Conservation (phyloP, 306 rosid genomes). For the Fragaria nilgerrensis region DNA sequence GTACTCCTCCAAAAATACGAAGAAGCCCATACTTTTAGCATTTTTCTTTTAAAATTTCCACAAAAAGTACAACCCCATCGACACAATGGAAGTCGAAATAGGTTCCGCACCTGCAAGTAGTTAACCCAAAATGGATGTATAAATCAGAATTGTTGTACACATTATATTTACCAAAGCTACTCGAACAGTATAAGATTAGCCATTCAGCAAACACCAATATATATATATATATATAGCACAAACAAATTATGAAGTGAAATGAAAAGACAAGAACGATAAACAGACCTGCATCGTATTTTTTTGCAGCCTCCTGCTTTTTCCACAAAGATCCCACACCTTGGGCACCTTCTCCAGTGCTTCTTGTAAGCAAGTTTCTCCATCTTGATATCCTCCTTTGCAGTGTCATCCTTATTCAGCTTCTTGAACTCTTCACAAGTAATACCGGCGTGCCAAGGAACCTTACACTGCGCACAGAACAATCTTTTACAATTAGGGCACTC, state of each 20-base stretch:
- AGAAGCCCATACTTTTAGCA: too few relatives aligned
- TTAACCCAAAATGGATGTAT: background rate
- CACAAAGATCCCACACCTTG: too few relatives aligned
- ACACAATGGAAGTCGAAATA: background rate
- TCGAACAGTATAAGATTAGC: background rate
- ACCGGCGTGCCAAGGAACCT: constrained; percentile 60
- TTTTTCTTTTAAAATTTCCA: background rate
- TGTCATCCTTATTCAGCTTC: constrained; percentile 34
- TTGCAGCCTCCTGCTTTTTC: too few relatives aligned
- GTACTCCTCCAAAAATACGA: too few relatives aligned
- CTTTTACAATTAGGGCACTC: constrained; percentile 61
- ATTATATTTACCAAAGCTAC: background rate
- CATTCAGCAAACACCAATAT: background rate
- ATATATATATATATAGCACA: too few relatives aligned
- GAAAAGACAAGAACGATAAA: too few relatives aligned
- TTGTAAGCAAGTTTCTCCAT: too few relatives aligned
- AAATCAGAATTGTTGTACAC: background rate
- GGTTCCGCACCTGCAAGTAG: background rate
- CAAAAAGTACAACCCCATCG: background rate
- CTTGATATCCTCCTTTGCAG: constrained; percentile 39
- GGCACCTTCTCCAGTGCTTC: too few relatives aligned
- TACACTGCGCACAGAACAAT: constrained; percentile 56
- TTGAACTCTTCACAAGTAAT: constrained; percentile 41
- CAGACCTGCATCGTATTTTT: too few relatives aligned
- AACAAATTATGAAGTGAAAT: too few relatives aligned